These are phyloP conservation scores for Xylaria nigripes DNA, from an alignment of 495 filamentous ascomycete species.

Conservation along the genomic window DNA sequence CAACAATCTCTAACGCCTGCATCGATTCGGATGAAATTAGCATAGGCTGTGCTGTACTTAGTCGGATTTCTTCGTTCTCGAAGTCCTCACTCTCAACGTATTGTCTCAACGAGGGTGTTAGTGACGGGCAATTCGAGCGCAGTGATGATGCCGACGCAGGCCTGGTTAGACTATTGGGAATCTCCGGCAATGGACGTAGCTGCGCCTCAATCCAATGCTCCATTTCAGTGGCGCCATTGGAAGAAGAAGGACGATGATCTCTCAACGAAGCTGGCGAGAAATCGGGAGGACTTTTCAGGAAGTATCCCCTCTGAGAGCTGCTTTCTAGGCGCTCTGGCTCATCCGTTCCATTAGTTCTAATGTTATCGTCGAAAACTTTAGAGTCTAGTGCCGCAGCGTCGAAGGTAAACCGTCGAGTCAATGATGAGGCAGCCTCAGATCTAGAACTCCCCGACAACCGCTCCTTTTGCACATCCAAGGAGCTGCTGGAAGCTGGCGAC, in stretches of 20 bases:
- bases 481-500: not conserved
- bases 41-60: conserved; percentile 26
- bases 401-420: conserved; percentile 8
- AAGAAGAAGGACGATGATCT: not conserved
- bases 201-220: conserved; percentile 17
- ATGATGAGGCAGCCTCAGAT: not conserved
- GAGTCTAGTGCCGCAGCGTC: conserved; percentile 12
- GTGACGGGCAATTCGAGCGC: conserved; percentile 24
- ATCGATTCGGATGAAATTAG: conserved; percentile 19
- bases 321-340: not conserved
- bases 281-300: conserved; percentile 25
- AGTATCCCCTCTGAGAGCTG: conserved; percentile 11
- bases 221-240: conserved; percentile 19
- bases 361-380: conserved; percentile 11
- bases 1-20: conserved; percentile 17
- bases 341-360: not conserved
- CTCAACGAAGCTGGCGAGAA: conserved; percentile 12
- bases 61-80: conserved; percentile 27
- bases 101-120: conserved; percentile 35
- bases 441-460: not conserved
- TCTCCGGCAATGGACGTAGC: conserved; percentile 38
- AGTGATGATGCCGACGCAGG: conserved; percentile 19
- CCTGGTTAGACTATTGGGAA: conserved; percentile 18
- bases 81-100: conserved; percentile 34
- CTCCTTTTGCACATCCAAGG: not conserved